Base-by-base conservation (phyloP, 768 basidiomycete species). In the Leccinellum luteum region DNA sequence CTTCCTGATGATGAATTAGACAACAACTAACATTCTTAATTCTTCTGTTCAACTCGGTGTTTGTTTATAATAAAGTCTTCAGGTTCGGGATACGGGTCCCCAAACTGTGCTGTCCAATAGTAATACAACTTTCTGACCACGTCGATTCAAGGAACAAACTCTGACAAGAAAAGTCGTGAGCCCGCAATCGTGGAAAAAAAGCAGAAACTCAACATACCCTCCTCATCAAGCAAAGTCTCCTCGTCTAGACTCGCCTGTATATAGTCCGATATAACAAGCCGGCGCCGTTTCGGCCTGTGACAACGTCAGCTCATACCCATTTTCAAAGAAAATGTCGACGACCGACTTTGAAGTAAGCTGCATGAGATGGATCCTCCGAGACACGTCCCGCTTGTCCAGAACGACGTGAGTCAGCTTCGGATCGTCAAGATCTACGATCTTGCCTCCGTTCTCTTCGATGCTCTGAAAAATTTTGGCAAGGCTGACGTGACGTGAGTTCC, bases 401-500 rank as follows among this genome's bases (percentile, higher is more conserved):
- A 97, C 76, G 47, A 96, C 74, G 70, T 98, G 95, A 0, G 94
- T 96, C 41, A 98, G 76, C 67, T 87, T 91, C 23, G 87, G 80
- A 52, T 97, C 85, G 54, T 81, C 74, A 3, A 97, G 76, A 54
- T 81, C 82, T 12, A 80, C 85, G 8, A 94, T 65, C 50, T 74
- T 80, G 1, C 95, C 95, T 44, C 94, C 94, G 62, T 92, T 85
- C 14, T 81, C 76, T 25, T 62, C 71, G 55, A 97, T 86, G 10
- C 79, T 66, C 54, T 74, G 75, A 13, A 76, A 72, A 7, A 88
- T 60, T 54, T 83, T 69, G 28, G 64, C 60, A 54, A 94, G 83
- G 35, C 93, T 94, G 61, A 2, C 4, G 30, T 38, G 3, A 15
- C 5, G 41, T 62, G 13, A 59, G 49, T 17, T 17, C 2, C 31